Percentiles rank a stretch among this genome's conserved stretches.
Evolutionary conservation across 345 rosid species (phyloP).

Genomic region (Eucalyptus sp.): DNA sequence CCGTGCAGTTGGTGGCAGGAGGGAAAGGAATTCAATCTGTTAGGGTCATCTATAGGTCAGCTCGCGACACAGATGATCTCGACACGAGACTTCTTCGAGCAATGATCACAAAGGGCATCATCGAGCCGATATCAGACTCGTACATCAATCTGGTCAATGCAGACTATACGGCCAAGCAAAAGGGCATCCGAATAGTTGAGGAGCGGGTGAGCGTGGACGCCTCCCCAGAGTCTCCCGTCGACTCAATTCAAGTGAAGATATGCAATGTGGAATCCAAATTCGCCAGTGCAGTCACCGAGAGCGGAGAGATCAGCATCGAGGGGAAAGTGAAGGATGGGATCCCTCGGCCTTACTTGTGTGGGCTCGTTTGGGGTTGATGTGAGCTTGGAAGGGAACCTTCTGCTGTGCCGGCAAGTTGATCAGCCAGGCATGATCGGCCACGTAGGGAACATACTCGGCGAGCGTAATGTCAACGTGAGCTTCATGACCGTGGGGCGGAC

Average conservation of each 20-base stretch:
- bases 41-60: slow-evolving; percentile 47
- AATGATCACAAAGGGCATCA: slow-evolving; percentile 80
- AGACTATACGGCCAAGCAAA: slow-evolving; percentile 77
- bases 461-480: slow-evolving; percentile 62
- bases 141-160: slow-evolving; percentile 75
- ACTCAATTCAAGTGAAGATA: slow-evolving; percentile 55
- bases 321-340: slow-evolving; percentile 62
- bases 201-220: slow-evolving; percentile 45
- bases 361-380: slow-evolving; percentile 66
- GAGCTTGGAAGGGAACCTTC: slow-evolving; percentile 74
- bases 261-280: slow-evolving; percentile 53
- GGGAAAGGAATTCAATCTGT: slow-evolving; percentile 57
- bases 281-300: slow-evolving; percentile 49
- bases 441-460: slow-evolving; percentile 65
- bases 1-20: slow-evolving; percentile 68
- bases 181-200: slow-evolving; percentile 66
- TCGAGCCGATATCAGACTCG: slow-evolving; percentile 64
- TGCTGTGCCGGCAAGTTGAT: slow-evolving; percentile 69
- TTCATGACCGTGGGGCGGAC: slow-evolving; percentile 90
- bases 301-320: slow-evolving; percentile 54
- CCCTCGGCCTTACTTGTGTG: slow-evolving; percentile 48
- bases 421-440: slow-evolving; percentile 85
- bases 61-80: slow-evolving; percentile 55
- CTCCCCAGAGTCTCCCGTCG: slow-evolving; percentile 45
- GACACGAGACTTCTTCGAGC: slow-evolving; percentile 86